Conservation (phyloP, 2,329 filamentous ascomycete species). For the Fusarium sp. region DNA sequence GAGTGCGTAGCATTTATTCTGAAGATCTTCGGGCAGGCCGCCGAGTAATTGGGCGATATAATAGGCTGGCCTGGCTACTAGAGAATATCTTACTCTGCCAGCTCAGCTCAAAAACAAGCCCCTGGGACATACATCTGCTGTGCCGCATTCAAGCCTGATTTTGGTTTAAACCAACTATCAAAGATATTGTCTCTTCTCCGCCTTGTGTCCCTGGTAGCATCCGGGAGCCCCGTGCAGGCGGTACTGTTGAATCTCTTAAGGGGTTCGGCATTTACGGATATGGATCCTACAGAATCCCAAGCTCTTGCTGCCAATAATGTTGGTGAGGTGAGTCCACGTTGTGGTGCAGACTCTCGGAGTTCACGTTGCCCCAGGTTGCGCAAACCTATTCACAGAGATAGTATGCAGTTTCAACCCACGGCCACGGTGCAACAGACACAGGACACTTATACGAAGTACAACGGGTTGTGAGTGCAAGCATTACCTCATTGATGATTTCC, state of each 20-base stretch:
- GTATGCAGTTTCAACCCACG: constrained; percentile 13
- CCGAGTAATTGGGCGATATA: neutral
- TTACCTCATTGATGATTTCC: neutral
- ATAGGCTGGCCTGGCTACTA: neutral
- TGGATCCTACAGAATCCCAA: neutral
- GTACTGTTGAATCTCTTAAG: constrained; percentile 4
- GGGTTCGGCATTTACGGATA: neutral
- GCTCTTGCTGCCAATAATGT: constrained; percentile 1
- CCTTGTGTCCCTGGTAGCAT: constrained; percentile 1
- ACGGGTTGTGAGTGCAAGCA: neutral
- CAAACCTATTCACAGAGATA: constrained; percentile 1
- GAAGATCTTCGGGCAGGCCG: constrained; percentile 29
- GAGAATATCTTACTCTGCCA: constrained; percentile 6
- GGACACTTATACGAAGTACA: constrained; percentile 16
- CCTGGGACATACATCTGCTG: constrained; percentile 5
- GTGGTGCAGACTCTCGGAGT: neutral
- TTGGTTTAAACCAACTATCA: neutral
- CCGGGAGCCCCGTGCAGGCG: constrained; percentile 8
- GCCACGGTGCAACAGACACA: constrained; percentile 11
- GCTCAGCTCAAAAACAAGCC: constrained; percentile 6
- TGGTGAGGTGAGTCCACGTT: neutral
- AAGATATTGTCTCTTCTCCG: neutral
- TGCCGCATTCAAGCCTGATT: constrained; percentile 20
- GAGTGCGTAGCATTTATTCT: constrained; percentile 18
- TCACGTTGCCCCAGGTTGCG: constrained; percentile 14